phyloP scores from a whole-genome alignment of 1,139 yeast genomes.

The Entelexis paramagnoliae region DNA sequence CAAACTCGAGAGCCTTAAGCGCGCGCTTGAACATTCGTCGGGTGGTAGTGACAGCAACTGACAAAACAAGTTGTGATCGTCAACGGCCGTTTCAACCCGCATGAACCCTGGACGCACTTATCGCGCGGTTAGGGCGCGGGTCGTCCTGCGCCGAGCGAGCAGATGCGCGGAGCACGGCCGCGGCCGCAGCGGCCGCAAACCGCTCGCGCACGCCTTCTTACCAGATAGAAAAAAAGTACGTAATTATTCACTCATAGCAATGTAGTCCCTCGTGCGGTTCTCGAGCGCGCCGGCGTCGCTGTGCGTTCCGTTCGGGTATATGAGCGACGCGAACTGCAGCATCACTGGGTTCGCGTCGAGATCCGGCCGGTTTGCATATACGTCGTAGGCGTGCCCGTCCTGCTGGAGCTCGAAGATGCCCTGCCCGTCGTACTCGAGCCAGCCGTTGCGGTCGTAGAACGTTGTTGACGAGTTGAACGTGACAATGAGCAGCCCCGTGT shows the following conservation, averaged over 20 bases:
- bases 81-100: no score
- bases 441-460: conserved; percentile 17
- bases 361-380: conserved; percentile 13
- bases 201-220: neutral
- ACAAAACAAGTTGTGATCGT: no score
- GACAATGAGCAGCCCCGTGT: conserved; percentile 16
- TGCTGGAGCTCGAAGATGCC: conserved; percentile 16
- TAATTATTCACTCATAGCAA: neutral
- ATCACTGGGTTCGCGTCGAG: conserved; percentile 13
- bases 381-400: conserved; percentile 8
- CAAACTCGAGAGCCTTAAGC: conserved; percentile 19
- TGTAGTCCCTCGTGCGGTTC: neutral
- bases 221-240: neutral
- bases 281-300: neutral
- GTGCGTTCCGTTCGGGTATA: conserved; percentile 10
- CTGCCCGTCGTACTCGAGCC: conserved; percentile 17
- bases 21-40: conserved; percentile 17
- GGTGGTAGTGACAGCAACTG: no score
- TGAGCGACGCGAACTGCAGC: conserved; percentile 19
- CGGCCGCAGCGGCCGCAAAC: no score
- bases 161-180: no score
- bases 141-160: no score
- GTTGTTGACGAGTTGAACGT: conserved; percentile 6
- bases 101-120: no score
- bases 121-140: no score